Conservation (phyloP, 108 stramenopile genomes). For the Cylindrotheca closterium region DNA sequence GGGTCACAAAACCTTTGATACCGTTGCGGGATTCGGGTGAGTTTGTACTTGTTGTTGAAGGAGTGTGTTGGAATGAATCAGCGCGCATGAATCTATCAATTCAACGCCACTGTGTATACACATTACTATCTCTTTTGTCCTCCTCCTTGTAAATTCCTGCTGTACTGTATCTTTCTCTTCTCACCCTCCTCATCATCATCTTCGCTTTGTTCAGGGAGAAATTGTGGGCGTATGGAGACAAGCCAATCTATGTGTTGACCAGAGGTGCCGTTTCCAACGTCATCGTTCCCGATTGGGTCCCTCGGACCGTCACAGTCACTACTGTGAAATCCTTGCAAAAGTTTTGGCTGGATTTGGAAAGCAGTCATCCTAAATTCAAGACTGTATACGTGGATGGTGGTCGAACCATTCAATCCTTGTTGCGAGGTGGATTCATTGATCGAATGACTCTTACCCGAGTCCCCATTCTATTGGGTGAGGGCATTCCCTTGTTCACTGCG, state of each 20-base stretch:
- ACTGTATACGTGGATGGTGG: constrained; percentile 47
- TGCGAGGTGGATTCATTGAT: constrained; percentile 29
- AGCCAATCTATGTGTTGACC: constrained; percentile 37
- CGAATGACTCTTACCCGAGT: constrained; percentile 35
- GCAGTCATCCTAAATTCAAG: constrained; percentile 21
- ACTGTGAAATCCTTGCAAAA: constrained; percentile 12
- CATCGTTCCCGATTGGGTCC: constrained; percentile 23
- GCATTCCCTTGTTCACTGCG: constrained; percentile 41
- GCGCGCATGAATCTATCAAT: no score
- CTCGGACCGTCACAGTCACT: constrained; percentile 10
- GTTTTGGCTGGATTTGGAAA: constrained; percentile 28
- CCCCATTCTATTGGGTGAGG: constrained; percentile 51
- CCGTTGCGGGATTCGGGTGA: constrained; percentile 43
- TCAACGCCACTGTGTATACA: no score
- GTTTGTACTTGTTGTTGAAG: no score
- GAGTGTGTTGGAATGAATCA: no score
- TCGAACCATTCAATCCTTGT: constrained; percentile 41
- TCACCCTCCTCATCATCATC: no score
- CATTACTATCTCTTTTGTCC: no score
- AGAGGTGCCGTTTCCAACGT: constrained; percentile 19
- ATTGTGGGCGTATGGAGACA: constrained; percentile 43
- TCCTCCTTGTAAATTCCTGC: no score
- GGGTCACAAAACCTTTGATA: constrained; percentile 61
- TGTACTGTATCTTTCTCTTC: no score
- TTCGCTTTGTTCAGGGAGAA: no score